Evolutionary conservation across 73 alveolate genomes (phyloP).

Genomic region (Diophrys appendiculata): DNA sequence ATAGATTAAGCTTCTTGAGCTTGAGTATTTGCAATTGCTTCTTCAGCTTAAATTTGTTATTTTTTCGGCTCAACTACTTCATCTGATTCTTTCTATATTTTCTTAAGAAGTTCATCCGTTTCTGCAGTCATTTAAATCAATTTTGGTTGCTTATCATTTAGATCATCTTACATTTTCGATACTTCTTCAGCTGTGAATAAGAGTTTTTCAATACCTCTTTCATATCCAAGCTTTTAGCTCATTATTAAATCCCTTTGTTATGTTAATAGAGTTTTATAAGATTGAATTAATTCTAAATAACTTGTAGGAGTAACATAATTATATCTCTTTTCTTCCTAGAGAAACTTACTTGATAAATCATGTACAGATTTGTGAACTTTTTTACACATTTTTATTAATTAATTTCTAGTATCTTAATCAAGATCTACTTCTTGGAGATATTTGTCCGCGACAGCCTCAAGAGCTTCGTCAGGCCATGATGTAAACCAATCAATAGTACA

Average conservation of each 20-base stretch:
- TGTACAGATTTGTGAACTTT: conserved; percentile 68
- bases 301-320: conserved; percentile 84
- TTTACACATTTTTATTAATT: conserved; percentile 71
- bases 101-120: conserved; percentile 79
- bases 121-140: conserved; percentile 86
- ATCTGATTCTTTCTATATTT: conserved; percentile 87
- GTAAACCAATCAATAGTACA: conserved; percentile 96
- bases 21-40: conserved; percentile 94
- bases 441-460: conserved; percentile 91
- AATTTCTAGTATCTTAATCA: conserved; percentile 52
- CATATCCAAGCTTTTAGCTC: conserved; percentile 44
- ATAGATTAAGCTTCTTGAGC: conserved; percentile 92
- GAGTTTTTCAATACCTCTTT: conserved; percentile 48
- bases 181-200: conserved; percentile 72
- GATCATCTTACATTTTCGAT: conserved; percentile 79
- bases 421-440: conserved; percentile 63
- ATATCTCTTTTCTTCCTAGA: conserved; percentile 74
- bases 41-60: conserved; percentile 75
- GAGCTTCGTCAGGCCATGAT: conserved; percentile 97
- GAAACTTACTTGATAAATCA: conserved; percentile 62
- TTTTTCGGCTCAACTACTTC: conserved; percentile 85
- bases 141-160: conserved; percentile 80
- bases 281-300: conserved; percentile 67
- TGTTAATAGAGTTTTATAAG: conserved; percentile 70
- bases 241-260: conserved; percentile 64